A percentile compares a stretch with the other conserved stretches of the same genome.
These are phyloP conservation scores for Grigorovia yakushimaensis DNA, from an alignment of 805 yeast genomes.

Conservation along the genomic window DNA sequence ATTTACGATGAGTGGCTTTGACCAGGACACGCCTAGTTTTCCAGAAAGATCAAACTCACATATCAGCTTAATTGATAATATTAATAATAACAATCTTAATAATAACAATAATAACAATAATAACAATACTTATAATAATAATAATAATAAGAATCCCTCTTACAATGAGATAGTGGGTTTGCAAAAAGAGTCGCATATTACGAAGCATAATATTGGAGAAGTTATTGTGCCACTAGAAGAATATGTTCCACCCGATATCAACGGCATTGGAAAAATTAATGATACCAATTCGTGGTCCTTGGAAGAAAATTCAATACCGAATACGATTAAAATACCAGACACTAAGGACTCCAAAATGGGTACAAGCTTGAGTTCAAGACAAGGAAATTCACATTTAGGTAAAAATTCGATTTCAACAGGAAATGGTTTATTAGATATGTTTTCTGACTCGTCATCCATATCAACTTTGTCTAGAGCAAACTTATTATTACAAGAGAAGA, in stretches of 20 bases:
- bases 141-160: too few relatives aligned
- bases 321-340: background rate
- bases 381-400: background rate
- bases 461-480: constrained; percentile 16
- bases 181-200: background rate
- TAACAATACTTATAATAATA: background rate
- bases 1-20: background rate
- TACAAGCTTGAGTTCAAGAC: background rate
- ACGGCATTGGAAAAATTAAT: constrained; percentile 26
- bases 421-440: constrained; percentile 34
- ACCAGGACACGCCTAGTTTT: constrained; percentile 1
- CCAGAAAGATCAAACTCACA: constrained; percentile 14
- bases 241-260: constrained; percentile 26
- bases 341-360: background rate
- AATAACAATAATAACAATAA: background rate
- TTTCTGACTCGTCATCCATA: constrained; percentile 24
- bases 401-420: constrained; percentile 5
- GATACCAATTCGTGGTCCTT: constrained; percentile 9
- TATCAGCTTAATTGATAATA: background rate
- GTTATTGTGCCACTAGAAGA: constrained; percentile 32
- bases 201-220: constrained; percentile 28
- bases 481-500: constrained; percentile 12
- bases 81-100: background rate
- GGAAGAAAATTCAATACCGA: constrained; percentile 7
- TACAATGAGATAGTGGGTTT: constrained; percentile 1